These are phyloP conservation scores for Gremmenia infestans DNA, from an alignment of 2,329 filamentous ascomycete genomes.

Conservation along the genomic window DNA sequence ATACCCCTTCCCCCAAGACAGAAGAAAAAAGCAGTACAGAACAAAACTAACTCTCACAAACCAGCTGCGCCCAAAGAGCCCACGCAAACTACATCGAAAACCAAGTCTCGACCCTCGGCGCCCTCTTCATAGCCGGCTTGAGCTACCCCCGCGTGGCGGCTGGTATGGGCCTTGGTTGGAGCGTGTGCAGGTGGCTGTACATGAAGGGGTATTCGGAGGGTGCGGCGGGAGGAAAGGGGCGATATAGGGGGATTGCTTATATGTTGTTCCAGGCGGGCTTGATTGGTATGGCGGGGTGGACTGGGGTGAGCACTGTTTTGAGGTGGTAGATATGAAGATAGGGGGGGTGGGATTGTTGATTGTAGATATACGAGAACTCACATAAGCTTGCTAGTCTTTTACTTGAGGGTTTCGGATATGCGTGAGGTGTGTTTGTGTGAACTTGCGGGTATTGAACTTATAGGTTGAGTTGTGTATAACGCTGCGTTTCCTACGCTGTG, in stretches of 20 bases:
- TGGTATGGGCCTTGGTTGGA: conserved; percentile 47
- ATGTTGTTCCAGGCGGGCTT: conserved; percentile 25
- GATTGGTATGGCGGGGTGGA: conserved; percentile 23
- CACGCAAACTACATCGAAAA: conserved; percentile 63
- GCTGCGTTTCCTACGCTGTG: no score
- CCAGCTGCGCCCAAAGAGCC: conserved; percentile 62
- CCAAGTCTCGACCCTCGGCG: conserved; percentile 46
- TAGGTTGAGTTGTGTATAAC: no score
- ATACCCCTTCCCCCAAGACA: neutral
- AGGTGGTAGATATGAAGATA: conserved; percentile 13
- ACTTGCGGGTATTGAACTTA: no score
- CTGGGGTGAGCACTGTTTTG: conserved; percentile 22
- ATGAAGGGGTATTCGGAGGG: conserved; percentile 42
- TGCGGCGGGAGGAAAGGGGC: conserved; percentile 22
- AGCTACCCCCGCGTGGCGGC: conserved; percentile 48
- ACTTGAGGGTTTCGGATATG: no score
- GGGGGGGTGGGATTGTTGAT: no score
- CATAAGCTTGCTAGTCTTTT: no score
- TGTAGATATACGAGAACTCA: no score
- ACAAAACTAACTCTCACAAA: conserved; percentile 28
- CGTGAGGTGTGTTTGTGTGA: no score
- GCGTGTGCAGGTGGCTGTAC: conserved; percentile 48
- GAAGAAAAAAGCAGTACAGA: no score
- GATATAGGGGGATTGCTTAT: conserved; percentile 23
- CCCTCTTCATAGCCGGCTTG: conserved; percentile 52